These are phyloP conservation scores for Azolla pinnata DNA, from an alignment of 75 land plant genomes.

Conservation along the genomic window DNA sequence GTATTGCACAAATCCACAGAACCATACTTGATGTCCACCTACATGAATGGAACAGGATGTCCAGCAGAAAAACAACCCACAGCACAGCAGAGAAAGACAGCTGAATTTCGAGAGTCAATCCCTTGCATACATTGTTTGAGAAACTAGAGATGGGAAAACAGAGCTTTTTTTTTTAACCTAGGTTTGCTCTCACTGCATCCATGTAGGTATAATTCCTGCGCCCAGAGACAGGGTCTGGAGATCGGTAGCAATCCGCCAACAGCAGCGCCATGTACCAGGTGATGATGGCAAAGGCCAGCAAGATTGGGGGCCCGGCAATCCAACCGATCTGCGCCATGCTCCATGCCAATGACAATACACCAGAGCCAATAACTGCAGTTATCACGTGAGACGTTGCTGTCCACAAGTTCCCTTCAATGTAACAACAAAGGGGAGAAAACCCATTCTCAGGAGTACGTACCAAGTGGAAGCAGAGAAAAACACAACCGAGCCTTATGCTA, in stretches of 20 bases:
- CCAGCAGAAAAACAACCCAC: not conserved
- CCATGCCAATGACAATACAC: slow-evolving; percentile 67
- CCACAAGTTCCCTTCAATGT: slow-evolving; percentile 39
- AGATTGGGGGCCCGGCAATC: slow-evolving; percentile 54
- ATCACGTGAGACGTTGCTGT: slow-evolving; percentile 65
- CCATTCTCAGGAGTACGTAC: not conserved
- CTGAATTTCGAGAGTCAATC: not conserved
- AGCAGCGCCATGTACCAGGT: slow-evolving; percentile 54
- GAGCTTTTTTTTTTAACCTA: slow-evolving; percentile 24
- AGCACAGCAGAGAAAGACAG: not conserved
- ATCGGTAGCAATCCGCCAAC: slow-evolving; percentile 56
- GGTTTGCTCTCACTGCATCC: slow-evolving; percentile 54
- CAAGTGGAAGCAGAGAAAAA: not conserved
- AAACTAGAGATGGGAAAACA: not conserved
- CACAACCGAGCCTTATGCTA: not conserved
- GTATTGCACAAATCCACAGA: slow-evolving; percentile 55
- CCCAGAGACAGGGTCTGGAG: slow-evolving; percentile 53
- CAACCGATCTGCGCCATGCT: slow-evolving; percentile 68
- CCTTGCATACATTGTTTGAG: not conserved
- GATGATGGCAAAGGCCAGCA: slow-evolving; percentile 45
- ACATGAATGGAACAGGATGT: not conserved
- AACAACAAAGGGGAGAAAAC: not conserved
- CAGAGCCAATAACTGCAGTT: slow-evolving; percentile 69
- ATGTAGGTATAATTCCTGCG: slow-evolving; percentile 55
- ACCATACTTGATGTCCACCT: slow-evolving; percentile 49